These are phyloP conservation scores for Plasmodium malariae DNA, from an alignment of 169 alveolate species.

Conservation along the genomic window DNA sequence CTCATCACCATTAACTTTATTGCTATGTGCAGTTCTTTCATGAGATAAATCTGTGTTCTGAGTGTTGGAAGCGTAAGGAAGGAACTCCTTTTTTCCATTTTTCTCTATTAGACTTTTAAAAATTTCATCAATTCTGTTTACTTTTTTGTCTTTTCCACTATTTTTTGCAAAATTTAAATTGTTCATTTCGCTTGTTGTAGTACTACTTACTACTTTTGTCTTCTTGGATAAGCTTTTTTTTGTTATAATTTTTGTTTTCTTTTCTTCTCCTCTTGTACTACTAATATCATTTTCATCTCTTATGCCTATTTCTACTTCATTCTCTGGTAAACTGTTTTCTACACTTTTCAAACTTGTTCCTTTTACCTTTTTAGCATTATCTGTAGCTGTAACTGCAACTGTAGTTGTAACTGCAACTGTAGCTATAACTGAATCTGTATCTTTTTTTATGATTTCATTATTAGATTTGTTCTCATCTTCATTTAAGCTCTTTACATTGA, in stretches of 20 bases:
- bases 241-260: no score
- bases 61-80: background rate
- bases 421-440: no score
- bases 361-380: no score
- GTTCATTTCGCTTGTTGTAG: constrained; percentile 2
- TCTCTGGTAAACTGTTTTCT: background rate
- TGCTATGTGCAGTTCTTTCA: background rate
- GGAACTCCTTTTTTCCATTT: constrained; percentile 26
- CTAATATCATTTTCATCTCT: background rate
- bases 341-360: background rate
- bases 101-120: constrained; percentile 60
- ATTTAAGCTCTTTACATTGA: background rate
- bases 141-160: constrained; percentile 10
- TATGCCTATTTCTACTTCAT: background rate
- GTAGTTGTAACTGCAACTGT: no score
- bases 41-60: no score
- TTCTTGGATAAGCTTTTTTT: background rate
- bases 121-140: constrained; percentile 73
- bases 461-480: background rate
- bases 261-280: background rate
- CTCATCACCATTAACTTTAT: background rate
- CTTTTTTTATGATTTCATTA: background rate
- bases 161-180: constrained; percentile 9
- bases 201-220: constrained; percentile 11
- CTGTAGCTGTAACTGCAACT: no score